Evolutionary conservation across 768 basidiomycete genomes (phyloP).

Genomic region (Sarcodon aspratus): DNA sequence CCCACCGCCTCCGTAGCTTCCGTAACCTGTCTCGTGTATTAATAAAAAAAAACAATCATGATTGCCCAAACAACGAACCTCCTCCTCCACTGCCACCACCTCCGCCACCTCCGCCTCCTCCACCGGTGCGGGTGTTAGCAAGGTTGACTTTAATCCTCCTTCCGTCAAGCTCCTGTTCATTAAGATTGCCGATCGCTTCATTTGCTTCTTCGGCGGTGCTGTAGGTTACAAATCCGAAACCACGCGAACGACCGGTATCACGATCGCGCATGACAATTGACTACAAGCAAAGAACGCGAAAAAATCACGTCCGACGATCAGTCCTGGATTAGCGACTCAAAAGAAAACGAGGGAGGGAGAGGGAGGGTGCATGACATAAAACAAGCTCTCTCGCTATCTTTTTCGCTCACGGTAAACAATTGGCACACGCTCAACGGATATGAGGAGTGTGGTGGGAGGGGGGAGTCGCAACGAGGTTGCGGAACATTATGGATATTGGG

Average conservation of each 20-base stretch:
- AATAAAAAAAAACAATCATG: background rate
- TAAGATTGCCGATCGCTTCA: conserved; percentile 60
- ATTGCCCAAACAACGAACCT: conserved; percentile 1
- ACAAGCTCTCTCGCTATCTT: no score
- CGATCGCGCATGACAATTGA: conserved; percentile 98
- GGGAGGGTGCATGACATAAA: no score
- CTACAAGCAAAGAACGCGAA: conserved; percentile 29
- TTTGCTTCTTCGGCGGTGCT: conserved; percentile 52
- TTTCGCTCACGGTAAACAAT: no score
- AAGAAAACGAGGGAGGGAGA: no score
- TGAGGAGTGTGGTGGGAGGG: conserved; percentile 3
- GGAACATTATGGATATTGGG: conserved; percentile 2
- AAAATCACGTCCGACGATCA: background rate
- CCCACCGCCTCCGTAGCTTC: conserved; percentile 2
- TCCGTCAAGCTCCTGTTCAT: conserved; percentile 92
- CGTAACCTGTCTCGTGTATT: background rate
- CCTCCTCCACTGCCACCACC: conserved; percentile 9
- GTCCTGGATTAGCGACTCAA: no score
- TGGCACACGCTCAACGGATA: background rate
- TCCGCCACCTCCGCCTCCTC: conserved; percentile 39
- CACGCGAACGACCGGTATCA: conserved; percentile 93
- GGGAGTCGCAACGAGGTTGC: conserved; percentile 5
- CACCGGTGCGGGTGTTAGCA: conserved; percentile 56
- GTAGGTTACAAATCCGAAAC: conserved; percentile 94
- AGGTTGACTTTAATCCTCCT: conserved; percentile 83